Evolutionary conservation across 495 filamentous ascomycete species (phyloP), one percentile per base, ranked within the genome.

Genomic region (Penicillium atrosanguineum): DNA sequence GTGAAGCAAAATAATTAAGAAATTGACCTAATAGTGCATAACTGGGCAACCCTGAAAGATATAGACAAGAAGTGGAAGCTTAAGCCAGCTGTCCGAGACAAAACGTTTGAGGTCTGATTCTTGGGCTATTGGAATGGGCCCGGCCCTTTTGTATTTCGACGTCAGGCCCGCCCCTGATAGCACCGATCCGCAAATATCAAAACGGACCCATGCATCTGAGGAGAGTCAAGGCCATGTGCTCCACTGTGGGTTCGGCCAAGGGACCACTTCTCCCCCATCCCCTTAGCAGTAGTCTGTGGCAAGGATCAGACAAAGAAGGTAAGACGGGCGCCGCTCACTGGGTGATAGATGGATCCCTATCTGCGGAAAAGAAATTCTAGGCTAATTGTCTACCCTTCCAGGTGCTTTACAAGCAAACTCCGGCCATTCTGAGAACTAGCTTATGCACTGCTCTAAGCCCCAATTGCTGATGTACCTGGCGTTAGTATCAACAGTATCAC

Each of bases 241-340:
- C 63, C 63, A 64, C 63, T 62, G 63, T 67, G 63, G 63, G 15
- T 57, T 64, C 36, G 28, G 49, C 48, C 57, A 49, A 56, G 55
- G 50, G 50, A 48, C 28, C 40, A 47, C 44, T 34, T 36, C 48
- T 46, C 40, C 45, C 28, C 47, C 31, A n/a, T 52, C 57, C 52
- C 56, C 57, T 63, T 63, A 53, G 57, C 44, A 31, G 40, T 49
- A 16, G 44, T 28, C 23, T 38, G 45, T 55, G 61, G 53, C 55
- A 60, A 57, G 25, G 55, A 61, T 44, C 31, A 23, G 55, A 59
- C 55, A 36, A 48, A 61, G 29, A 48, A 26, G 51, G 61, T 37
- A 55, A 62, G 14, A 6, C 20, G 20, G 14, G 50, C 26, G 63
- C 31, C 42, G 50, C 52, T 59, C 54, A 52, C n/a, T 52, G 19